Base-by-base conservation (phyloP, 2,329 filamentous ascomycete species). In the Pseudocercospora fijiensis region DNA sequence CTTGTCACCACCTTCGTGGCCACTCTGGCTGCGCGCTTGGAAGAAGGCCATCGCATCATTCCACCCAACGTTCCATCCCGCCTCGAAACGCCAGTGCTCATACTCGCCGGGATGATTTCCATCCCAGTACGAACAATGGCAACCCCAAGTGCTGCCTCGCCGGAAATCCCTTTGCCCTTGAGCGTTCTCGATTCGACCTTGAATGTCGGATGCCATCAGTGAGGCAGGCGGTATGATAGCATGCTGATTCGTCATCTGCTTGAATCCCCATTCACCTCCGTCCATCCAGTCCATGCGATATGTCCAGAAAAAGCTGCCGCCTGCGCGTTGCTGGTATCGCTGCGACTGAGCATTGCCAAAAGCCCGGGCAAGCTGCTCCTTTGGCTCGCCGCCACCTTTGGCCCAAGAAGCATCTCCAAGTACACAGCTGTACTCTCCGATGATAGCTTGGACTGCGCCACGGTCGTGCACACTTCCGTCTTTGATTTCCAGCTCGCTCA, bases 221-320 rank as follows among this genome's bases (percentile, higher is more conserved):
- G 76, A 71, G 41, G 68, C 59, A 37, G 84, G 79, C 1, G 79
- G 67, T 0, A 71, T 68, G 60, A 85, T 78, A 33, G 79, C 78
- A 2, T 76, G 74, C 22, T 77, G 78, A 22, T 82, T 79, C 8
- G 77, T 79, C 74, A 85, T 83, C 41, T 82, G 78, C 20, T 79
- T 78, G 74, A 87, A 86, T 0, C 84, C 84, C 85, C 85, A 87
- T 72, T 85, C 84, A 11, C 84, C 84, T 11, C 84, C 85, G n/a
- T 81, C 80, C 80, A 85, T 84, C 84, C 84, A 86, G 66, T 85
- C 80, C 84, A 86, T 86, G 60, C 84, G 84, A 70, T 79, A 83
- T 0, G 85, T 86, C 85, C 85, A 86, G 75, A 87, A 87, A 69
- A 82, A 86, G 30, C 78, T 78, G 1, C 85, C 85, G 2, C 81